Percentiles rank a stretch among this genome's conserved stretches.
These are phyloP conservation scores for Apophysomyces variabilis DNA, from an alignment of 371 early-diverging fungal species.

Conservation along the genomic window DNA sequence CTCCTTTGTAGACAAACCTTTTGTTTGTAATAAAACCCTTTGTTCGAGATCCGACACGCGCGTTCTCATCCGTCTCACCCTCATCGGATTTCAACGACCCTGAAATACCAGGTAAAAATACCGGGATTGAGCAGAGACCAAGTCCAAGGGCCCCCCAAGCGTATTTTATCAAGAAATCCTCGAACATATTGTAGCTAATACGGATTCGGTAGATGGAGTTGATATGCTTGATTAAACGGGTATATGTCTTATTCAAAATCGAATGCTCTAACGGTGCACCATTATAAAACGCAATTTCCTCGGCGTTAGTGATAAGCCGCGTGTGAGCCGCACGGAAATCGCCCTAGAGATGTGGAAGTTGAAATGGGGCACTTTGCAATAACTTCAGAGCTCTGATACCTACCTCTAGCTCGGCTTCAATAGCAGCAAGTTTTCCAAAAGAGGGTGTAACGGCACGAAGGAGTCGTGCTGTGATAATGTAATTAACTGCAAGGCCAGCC, in stretches of 20 bases:
- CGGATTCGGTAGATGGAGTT: conserved; percentile 79
- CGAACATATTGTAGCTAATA: conserved; percentile 88
- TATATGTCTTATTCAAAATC: conserved; percentile 73
- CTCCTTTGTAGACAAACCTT: conserved; percentile 47
- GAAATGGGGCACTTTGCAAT: no score
- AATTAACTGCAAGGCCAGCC: conserved; percentile 70
- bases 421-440: conserved; percentile 85
- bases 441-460: conserved; percentile 81
- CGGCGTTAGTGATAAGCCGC: conserved; percentile 86
- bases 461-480: conserved; percentile 71
- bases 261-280: conserved; percentile 79
- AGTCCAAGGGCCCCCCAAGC: conserved; percentile 76
- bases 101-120: conserved; percentile 72
- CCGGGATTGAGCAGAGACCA: conserved; percentile 80
- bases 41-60: conserved; percentile 70
- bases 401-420: conserved; percentile 82
- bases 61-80: conserved; percentile 38
- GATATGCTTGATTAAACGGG: conserved; percentile 75
- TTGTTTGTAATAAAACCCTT: conserved; percentile 91
- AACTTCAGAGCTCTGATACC: no score
- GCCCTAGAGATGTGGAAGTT: conserved; percentile 45
- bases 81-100: conserved; percentile 27
- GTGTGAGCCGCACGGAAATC: conserved; percentile 88
- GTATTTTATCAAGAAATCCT: conserved; percentile 89
- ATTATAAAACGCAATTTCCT: conserved; percentile 87